A percentile compares a stretch with the other conserved stretches of the same genome.
Evolutionary conservation across 768 basidiomycete genomes (phyloP).

Genomic region (Dendrothele bispora): DNA sequence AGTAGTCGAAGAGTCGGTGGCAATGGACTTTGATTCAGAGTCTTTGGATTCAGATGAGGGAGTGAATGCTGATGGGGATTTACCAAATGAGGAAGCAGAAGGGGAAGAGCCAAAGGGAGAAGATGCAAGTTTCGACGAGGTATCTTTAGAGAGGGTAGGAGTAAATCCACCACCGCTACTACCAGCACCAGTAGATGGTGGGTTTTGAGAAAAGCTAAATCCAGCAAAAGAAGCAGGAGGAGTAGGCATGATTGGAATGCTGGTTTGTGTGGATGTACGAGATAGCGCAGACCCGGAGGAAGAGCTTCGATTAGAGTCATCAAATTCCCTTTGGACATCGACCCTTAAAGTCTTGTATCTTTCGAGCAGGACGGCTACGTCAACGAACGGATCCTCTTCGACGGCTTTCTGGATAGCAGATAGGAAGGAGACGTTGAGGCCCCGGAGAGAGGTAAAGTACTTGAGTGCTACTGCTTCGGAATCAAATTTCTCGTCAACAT

Average conservation of each 20-base stretch:
- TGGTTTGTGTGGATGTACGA: constrained; percentile 8
- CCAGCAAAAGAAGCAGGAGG: constrained; percentile 38
- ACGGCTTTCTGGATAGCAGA: constrained; percentile 57
- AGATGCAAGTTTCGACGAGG: constrained; percentile 7
- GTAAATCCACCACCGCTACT: constrained; percentile 20
- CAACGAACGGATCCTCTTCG: constrained; percentile 69
- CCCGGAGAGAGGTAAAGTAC: constrained; percentile 72
- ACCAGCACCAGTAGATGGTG: constrained; percentile 16
- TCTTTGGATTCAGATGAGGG: neutral
- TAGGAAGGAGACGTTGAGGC: constrained; percentile 68
- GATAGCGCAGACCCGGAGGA: too few relatives aligned
- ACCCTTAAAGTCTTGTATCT: constrained; percentile 59
- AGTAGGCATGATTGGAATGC: constrained; percentile 20
- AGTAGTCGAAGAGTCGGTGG: neutral
- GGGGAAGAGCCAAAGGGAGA: constrained; percentile 4
- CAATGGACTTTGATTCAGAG: neutral
- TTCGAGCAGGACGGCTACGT: constrained; percentile 54
- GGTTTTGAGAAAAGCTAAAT: constrained; percentile 19
- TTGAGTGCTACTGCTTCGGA: constrained; percentile 38
- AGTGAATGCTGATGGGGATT: constrained; percentile 9
- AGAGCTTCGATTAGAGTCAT: too few relatives aligned
- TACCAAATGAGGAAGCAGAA: constrained; percentile 4
- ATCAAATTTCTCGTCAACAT: constrained; percentile 7
- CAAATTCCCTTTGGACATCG: constrained; percentile 56
- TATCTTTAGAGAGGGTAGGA: constrained; percentile 9